phyloP scores from a whole-genome alignment of 78 protist genomes.

The Dictyostelium capitatum region DNA sequence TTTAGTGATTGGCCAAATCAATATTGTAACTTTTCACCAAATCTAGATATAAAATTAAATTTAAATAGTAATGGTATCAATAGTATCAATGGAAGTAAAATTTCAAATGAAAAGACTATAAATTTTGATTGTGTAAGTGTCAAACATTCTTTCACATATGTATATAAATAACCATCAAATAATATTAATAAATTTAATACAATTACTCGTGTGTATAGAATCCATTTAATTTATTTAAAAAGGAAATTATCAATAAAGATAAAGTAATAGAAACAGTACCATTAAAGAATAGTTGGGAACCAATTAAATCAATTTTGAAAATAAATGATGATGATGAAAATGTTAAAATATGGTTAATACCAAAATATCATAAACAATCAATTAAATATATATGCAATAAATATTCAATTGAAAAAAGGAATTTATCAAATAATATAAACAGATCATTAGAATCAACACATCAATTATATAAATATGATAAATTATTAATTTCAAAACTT shows the following conservation, averaged over 20 bases:
- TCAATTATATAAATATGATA: background rate
- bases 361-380: background rate
- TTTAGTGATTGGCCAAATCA: background rate
- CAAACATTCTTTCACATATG: background rate
- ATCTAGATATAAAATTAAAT: background rate
- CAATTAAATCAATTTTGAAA: background rate
- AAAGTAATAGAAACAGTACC: background rate
- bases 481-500: background rate
- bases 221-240: constrained; percentile 14
- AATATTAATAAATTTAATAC: no score
- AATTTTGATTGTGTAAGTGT: constrained; percentile 5
- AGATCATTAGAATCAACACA: background rate
- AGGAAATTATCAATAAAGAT: background rate
- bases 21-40: constrained; percentile 1
- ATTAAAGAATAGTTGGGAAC: constrained; percentile 2
- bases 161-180: no score
- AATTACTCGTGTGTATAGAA: no score
- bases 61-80: background rate
- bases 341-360: background rate
- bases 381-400: background rate
- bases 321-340: background rate
- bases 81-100: background rate
- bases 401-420: background rate
- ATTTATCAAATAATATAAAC: background rate
- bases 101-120: background rate